Conservation (phyloP, 163 green algal species). For the Scenedesmus sp. region DNA sequence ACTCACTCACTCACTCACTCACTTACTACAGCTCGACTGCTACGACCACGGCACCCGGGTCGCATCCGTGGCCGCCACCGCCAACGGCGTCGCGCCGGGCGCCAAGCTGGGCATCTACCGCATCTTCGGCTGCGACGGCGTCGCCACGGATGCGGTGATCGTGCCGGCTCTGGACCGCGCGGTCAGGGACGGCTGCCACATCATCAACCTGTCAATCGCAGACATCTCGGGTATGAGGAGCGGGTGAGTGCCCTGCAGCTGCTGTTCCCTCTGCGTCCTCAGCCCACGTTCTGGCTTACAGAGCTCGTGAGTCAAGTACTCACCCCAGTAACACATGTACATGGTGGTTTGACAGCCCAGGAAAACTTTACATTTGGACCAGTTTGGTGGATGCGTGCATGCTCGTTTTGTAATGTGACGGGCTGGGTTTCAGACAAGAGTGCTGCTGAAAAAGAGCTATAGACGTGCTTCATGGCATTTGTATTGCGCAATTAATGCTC, state of each 20-base stretch:
- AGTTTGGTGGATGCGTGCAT: no score
- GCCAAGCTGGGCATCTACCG: conserved; percentile 50
- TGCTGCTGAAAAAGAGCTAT: no score
- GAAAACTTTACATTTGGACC: no score
- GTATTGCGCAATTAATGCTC: no score
- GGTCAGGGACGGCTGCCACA: conserved; percentile 42
- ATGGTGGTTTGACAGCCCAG: no score
- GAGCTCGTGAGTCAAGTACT: not conserved
- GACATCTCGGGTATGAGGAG: conserved; percentile 14
- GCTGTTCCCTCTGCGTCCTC: not conserved
- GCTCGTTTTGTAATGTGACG: no score
- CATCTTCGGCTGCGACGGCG: conserved; percentile 55
- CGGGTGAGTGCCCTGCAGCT: not conserved
- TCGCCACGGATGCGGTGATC: conserved; percentile 31
- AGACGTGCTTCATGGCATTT: not conserved
- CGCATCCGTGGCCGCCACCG: conserved; percentile 29
- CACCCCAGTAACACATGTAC: not conserved
- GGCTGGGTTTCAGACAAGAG: no score
- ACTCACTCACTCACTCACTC: not conserved
- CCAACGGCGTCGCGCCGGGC: conserved; percentile 10
- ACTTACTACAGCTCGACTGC: conserved; percentile 62
- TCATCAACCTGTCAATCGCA: conserved; percentile 60
- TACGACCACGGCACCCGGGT: conserved; percentile 80
- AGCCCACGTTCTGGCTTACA: no score
- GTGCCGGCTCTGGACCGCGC: conserved; percentile 50